Conservation (phyloP, 2,329 filamentous ascomycete species). For the Fusarium verrucosum region DNA sequence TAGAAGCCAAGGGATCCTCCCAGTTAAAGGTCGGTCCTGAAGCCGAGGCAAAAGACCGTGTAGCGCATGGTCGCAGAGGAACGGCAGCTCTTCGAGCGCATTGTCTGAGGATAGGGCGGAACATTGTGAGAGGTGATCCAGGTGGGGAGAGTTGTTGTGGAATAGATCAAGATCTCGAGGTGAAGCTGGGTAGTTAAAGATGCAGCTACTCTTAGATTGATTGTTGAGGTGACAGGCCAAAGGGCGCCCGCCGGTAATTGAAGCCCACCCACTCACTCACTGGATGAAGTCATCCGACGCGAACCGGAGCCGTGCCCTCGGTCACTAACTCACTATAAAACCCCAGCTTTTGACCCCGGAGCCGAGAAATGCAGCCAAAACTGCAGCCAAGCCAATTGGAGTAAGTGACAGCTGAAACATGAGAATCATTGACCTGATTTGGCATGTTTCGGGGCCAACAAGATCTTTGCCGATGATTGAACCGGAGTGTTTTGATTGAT, state of each 20-base stretch:
- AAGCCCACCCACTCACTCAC: too few species aligned
- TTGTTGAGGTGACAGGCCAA: conserved; percentile 16
- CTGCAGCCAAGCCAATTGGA: conserved; percentile 14
- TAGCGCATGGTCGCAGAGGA: conserved; percentile 42
- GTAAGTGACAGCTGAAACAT: conserved; percentile 8
- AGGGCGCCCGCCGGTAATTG: conserved; percentile 37
- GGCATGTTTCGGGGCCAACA: conserved; percentile 17
- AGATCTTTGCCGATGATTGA: conserved; percentile 19
- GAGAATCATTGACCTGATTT: conserved; percentile 21
- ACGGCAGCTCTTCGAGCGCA: conserved; percentile 38
- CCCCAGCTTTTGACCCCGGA: conserved; percentile 43
- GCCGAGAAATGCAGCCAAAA: conserved; percentile 27
- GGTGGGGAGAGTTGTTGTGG: not conserved
- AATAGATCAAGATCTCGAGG: not conserved
- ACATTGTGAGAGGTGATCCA: conserved; percentile 38
- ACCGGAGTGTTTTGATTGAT: conserved; percentile 22
- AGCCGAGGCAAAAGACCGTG: conserved; percentile 51
- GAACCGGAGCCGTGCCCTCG: conserved; percentile 43
- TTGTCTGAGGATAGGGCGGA: conserved; percentile 46
- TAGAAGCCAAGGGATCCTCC: conserved; percentile 84
- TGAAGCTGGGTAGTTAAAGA: conserved; percentile 29
- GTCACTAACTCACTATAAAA: conserved; percentile 30
- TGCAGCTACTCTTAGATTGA: conserved; percentile 5
- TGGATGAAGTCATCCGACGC: conserved; percentile 47
- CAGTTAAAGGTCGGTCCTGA: conserved; percentile 74